These are phyloP conservation scores for Entelexis sorbosivorans DNA, from an alignment of 1,139 yeast species.

Conservation along the genomic window DNA sequence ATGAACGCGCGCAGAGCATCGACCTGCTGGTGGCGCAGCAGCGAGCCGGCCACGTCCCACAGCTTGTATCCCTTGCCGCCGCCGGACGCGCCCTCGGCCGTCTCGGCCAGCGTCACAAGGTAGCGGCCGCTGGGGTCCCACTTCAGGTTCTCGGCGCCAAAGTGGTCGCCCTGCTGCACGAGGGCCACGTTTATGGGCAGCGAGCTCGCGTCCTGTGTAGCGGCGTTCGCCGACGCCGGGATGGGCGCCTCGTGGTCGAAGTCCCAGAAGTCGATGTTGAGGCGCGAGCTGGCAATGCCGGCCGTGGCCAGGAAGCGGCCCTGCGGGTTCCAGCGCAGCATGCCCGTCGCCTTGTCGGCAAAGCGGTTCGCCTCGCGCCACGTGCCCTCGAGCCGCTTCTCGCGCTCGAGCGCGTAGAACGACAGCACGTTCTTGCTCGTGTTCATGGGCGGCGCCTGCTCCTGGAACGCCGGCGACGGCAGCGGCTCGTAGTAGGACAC, in stretches of 20 bases:
- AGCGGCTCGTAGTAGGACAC: conserved; percentile 43
- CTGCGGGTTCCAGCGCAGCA: conserved; percentile 80
- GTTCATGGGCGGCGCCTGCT: conserved; percentile 38
- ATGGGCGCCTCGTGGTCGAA: conserved; percentile 57
- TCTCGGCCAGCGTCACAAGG: conserved; percentile 37
- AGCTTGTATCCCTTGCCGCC: conserved; percentile 85
- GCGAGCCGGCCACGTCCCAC: conserved; percentile 71
- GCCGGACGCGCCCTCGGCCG: conserved; percentile 28
- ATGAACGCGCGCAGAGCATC: conserved; percentile 80
- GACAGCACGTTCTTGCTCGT: conserved; percentile 52
- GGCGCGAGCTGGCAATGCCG: conserved; percentile 46
- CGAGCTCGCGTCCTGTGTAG: conserved; percentile 34
- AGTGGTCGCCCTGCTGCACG: conserved; percentile 52
- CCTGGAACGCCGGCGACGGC: conserved; percentile 16
- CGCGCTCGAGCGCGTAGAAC: conserved; percentile 72
- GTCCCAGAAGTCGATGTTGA: conserved; percentile 77
- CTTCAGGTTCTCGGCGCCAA: conserved; percentile 71
- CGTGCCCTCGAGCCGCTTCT: conserved; percentile 39
- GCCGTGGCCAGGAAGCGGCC: conserved; percentile 84
- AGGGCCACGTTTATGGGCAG: conserved; percentile 42
- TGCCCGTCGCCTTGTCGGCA: conserved; percentile 57
- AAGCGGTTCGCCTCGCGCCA: conserved; percentile 51
- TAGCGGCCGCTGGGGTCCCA: conserved; percentile 98
- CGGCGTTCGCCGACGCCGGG: conserved; percentile 17
- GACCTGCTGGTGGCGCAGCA: conserved; percentile 61